Base-by-base conservation (phyloP, 2,329 filamentous ascomycete genomes). In the Aspergillus hortae region DNA sequence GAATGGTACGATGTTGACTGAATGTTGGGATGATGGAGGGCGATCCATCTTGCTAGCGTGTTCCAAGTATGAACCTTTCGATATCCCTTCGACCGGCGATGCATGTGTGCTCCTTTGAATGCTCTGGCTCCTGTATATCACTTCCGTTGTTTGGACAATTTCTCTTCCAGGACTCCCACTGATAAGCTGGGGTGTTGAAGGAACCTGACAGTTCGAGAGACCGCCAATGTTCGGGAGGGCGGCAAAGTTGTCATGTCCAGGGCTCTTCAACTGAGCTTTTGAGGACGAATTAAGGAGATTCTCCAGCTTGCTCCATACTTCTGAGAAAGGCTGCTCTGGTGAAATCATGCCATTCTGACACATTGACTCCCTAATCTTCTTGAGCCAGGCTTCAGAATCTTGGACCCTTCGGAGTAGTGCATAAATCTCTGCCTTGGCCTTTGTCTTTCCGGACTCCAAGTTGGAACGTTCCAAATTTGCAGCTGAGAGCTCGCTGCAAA, bases 1-100 rank as follows among this genome's bases (percentile, higher is more conserved):
- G 44, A 72, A 73, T 2, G 70, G 66, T 9, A 68, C 58, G 27
- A 73, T 72, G 7, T 49, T 51, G 11, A 43, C 36, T 1, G 45
- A 44, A 25, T 43, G 43, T 17, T 51, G 51, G 21, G 48, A 52
- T 21, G 23, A 48, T 46, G 5, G 58, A 50, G 4, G 42, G 4
- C 48, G 35, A 6, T 47, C 51, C 11, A 35, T 12, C 11, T n/a
- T 42, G 10, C 19, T 41, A 5, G 25, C 41, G 15, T 25, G 19
- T 46, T 27, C 44, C 38, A 40, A 17, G 19, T 12, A 33, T 30
- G 14, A 12, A 44, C n/a, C 9, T 17, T 33, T 32, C 6, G 32
- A 3, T 9, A 32, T 14, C 11, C 25, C 40, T 38, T 50, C 49
- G 14, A 35, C 41, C 30, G 60, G 49, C 9, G 56, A 50, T 4